Evolutionary conservation across 768 basidiomycete genomes (phyloP).

Genomic region (Termitomyces sp.): DNA sequence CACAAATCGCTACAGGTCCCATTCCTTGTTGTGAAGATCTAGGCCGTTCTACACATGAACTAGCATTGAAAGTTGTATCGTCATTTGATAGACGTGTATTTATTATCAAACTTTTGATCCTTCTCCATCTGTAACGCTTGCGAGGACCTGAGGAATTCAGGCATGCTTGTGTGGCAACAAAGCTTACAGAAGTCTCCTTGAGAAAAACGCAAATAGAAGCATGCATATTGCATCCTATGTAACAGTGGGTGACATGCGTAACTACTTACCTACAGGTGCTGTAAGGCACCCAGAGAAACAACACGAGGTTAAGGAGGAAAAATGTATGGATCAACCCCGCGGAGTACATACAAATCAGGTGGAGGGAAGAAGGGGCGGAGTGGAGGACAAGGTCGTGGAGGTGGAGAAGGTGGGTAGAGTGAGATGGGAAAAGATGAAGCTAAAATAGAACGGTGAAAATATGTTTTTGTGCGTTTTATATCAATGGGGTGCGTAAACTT

Average conservation of each 20-base stretch:
- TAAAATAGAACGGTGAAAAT: conserved; percentile 26
- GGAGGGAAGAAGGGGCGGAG: conserved; percentile 20
- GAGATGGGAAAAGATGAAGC: conserved; percentile 32
- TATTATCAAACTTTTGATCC: background rate
- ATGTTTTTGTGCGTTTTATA: conserved; percentile 53
- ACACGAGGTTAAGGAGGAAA: conserved; percentile 16
- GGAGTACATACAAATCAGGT: conserved; percentile 11
- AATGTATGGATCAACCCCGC: conserved; percentile 18
- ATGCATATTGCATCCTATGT: conserved; percentile 25
- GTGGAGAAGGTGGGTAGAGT: conserved; percentile 6
- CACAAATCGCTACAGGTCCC: conserved; percentile 52
- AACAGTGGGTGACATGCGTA: conserved; percentile 26
- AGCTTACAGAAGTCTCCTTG: no score
- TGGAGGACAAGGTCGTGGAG: conserved; percentile 10
- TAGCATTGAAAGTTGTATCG: conserved; percentile 37
- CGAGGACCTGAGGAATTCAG: background rate
- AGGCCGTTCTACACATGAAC: background rate
- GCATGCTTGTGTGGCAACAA: background rate
- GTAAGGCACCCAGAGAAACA: conserved; percentile 12
- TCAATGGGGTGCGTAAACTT: conserved; percentile 23
- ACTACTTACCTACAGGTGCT: conserved; percentile 45
- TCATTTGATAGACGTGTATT: conserved; percentile 4
- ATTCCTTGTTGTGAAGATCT: conserved; percentile 75
- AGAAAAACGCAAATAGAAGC: conserved; percentile 19
- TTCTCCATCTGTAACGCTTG: background rate